Base-by-base conservation (phyloP, 805 yeast genomes). In the Nakazawaea sp. region DNA sequence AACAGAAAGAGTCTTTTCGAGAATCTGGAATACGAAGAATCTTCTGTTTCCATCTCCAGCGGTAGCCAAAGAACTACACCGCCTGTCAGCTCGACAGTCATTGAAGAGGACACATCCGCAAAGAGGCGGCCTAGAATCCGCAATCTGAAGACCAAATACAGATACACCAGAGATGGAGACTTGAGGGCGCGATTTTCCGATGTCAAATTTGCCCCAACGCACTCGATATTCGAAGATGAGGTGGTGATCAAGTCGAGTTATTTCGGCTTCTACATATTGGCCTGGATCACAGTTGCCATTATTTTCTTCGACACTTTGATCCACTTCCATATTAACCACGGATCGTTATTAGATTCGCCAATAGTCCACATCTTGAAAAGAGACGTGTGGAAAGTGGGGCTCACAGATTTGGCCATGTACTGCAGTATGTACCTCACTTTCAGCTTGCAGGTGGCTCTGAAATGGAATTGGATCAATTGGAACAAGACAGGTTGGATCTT, bases 361-460 rank as follows among this genome's bases (percentile, higher is more conserved):
- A 70, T 92, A 15, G 53, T 81, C 27, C 50, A 56, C 16, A 68
- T 79, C 15, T 66, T 94, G 62, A 51, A 66, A 15, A 66, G 70
- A 15, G 89, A 86, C 46, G 40, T 90, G 10, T 44, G 74, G 34
- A 70, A 72, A 44, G 80, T 92, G 18, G 97, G 78, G 0, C 43
- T 81, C 8, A 75, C 85, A 2, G 98, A 92, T 56, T 56, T 81
- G 16, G 50, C 57, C 33, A 81, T 92, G 89, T 92, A 89, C 52
- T 42, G 80, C 13, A 52, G 76, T 27, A 72, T 75, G 32, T 92
- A 82, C 51, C 55, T 78, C 21, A 69, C 79, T 1, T 77, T 71
- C 31, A 49, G 64, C 4, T 49, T 87, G 32, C 97, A 90, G 49
- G 44, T 56, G 40, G 56, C 66, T 12, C 68, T 84, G 38, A 66